Evolutionary conservation across 2,329 filamentous ascomycete species (phyloP).

Genomic region (Cordyceps cateniannulata): DNA sequence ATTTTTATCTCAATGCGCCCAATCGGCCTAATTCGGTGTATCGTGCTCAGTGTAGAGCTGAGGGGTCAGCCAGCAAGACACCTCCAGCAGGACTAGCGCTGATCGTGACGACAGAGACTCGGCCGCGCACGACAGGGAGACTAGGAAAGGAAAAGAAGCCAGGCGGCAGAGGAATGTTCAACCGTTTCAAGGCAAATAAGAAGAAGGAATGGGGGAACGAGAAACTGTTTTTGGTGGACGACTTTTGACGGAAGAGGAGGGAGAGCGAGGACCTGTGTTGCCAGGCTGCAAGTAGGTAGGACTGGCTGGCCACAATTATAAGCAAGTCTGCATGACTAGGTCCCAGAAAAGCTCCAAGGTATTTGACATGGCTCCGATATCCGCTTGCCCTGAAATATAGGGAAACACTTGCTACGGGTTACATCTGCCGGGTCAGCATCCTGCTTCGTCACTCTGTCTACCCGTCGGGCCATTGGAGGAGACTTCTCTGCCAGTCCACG

Average conservation of each 20-base stretch:
- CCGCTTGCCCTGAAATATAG: not conserved
- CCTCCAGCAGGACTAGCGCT: not conserved
- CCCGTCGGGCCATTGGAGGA: too few relatives aligned
- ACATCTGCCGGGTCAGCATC: not conserved
- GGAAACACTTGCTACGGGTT: not conserved
- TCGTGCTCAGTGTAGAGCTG: not conserved
- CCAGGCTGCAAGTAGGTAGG: not conserved
- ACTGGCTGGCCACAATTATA: not conserved
- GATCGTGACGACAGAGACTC: not conserved
- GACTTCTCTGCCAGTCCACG: too few relatives aligned
- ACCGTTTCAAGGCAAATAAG: not conserved
- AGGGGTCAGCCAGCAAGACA: not conserved
- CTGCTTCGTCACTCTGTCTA: not conserved
- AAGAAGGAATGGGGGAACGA: not conserved
- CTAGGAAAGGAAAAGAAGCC: not conserved
- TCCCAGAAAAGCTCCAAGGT: not conserved
- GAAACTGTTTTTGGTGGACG: not conserved
- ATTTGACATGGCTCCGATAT: not conserved
- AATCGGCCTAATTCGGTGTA: not conserved
- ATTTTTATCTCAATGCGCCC: not conserved
- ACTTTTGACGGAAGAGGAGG: not conserved
- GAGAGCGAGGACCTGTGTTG: not conserved
- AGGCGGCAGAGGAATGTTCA: not conserved
- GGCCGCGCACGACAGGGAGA: not conserved
- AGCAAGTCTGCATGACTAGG: not conserved